Percentiles rank a stretch among this genome's conserved stretches.
phyloP scores from a whole-genome alignment of 768 basidiomycete genomes.

The Tulasnella sp. region DNA sequence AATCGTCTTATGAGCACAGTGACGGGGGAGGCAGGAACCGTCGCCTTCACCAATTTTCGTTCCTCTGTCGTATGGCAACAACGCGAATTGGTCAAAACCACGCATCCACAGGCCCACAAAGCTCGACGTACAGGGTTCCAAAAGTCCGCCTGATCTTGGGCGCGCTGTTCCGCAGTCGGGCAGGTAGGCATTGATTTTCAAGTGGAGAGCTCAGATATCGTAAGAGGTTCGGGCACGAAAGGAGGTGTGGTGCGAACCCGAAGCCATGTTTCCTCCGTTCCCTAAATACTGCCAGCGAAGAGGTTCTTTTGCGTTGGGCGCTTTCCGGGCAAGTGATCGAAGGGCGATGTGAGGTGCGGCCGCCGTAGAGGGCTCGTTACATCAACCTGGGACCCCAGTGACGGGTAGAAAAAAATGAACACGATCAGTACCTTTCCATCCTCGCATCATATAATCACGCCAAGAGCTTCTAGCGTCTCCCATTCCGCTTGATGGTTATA shows the following conservation, averaged over 20 bases:
- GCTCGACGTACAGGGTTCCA: not conserved
- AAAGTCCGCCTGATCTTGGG: not conserved
- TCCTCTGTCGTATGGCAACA: not conserved
- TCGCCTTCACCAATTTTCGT: not conserved
- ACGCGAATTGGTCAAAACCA: not conserved
- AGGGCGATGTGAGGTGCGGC: conserved; percentile 1
- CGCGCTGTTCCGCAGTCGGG: not conserved
- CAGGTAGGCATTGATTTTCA: not conserved
- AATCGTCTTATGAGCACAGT: not conserved
- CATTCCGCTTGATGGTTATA: not conserved
- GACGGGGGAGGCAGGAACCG: not conserved
- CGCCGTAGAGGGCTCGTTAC: not conserved
- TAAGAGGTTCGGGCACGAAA: not conserved
- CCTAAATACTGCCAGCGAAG: not conserved
- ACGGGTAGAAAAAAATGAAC: not conserved
- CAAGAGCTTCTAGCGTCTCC: not conserved
- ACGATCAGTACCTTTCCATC: not conserved
- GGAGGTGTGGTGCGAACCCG: not conserved
- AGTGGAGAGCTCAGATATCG: not conserved
- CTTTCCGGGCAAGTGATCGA: not conserved
- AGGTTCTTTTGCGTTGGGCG: not conserved
- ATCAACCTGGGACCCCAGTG: not conserved
- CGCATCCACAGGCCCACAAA: not conserved
- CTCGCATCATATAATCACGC: not conserved
- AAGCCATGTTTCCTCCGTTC: not conserved